A percentile compares a stretch with the other conserved stretches of the same genome.
phyloP scores from a whole-genome alignment of 768 basidiomycete genomes.

The Leccinum ochraceum region DNA sequence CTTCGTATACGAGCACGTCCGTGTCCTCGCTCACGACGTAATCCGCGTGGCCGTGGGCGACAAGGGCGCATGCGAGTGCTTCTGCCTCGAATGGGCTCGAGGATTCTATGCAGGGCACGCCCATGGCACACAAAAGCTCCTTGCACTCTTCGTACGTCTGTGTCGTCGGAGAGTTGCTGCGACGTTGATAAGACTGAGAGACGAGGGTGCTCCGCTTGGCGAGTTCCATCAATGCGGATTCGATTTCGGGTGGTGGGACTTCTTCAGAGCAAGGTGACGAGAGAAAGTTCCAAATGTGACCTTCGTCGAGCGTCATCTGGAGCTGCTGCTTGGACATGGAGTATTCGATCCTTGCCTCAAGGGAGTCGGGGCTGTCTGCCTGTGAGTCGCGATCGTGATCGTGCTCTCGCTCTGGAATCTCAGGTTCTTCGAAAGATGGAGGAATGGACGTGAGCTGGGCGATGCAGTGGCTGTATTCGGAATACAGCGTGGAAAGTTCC shows the following conservation, averaged over 20 bases:
- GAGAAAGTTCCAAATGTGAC: slow-evolving; percentile 55
- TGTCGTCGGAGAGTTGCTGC: slow-evolving; percentile 59
- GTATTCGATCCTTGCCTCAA: slow-evolving; percentile 42
- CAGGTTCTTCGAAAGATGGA: slow-evolving; percentile 25
- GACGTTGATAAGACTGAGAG: slow-evolving; percentile 64
- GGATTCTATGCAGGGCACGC: slow-evolving; percentile 74
- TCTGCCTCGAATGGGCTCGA: slow-evolving; percentile 80
- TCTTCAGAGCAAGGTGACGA: slow-evolving; percentile 16
- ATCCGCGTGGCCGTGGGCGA: slow-evolving; percentile 73
- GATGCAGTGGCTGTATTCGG: slow-evolving; percentile 49
- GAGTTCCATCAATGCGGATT: slow-evolving; percentile 35
- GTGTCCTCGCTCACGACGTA: slow-evolving; percentile 93
- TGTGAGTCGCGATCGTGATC: slow-evolving; percentile 7
- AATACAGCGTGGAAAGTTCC: slow-evolving; percentile 48
- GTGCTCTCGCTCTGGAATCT: slow-evolving; percentile 10
- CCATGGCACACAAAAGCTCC: slow-evolving; percentile 74
- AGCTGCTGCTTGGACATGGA: slow-evolving; percentile 64
- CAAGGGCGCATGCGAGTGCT: slow-evolving; percentile 79
- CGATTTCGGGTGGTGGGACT: slow-evolving; percentile 19
- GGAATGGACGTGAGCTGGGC: slow-evolving; percentile 46
- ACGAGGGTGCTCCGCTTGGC: slow-evolving; percentile 55
- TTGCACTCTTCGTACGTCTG: slow-evolving; percentile 71
- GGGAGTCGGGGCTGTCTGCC: slow-evolving; percentile 23
- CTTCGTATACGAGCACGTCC: slow-evolving; percentile 82
- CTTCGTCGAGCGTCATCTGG: slow-evolving; percentile 61